Conservation (phyloP, 2,329 filamentous ascomycete genomes). For the Penicillium sp. region DNA sequence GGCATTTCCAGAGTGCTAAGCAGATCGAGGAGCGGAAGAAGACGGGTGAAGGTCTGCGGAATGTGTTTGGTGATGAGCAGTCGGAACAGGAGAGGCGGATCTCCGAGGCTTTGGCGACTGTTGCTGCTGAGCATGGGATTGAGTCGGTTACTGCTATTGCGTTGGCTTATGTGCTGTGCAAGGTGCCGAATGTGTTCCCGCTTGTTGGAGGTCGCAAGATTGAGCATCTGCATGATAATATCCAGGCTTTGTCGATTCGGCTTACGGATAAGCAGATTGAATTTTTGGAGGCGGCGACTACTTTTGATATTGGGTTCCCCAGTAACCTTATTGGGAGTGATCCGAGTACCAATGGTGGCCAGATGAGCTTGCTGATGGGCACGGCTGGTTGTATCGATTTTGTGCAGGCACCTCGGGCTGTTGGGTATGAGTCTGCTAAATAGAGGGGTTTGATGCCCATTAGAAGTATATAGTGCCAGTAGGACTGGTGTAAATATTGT, state of each 20-base stretch:
- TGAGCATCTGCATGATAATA: conserved; percentile 56
- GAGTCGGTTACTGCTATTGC: conserved; percentile 61
- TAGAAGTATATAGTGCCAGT: not conserved
- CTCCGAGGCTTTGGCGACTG: conserved; percentile 58
- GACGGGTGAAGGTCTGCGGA: conserved; percentile 43
- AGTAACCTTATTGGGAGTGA: conserved; percentile 52
- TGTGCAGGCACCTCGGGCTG: conserved; percentile 19
- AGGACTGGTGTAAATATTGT: not conserved
- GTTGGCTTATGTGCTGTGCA: conserved; percentile 71
- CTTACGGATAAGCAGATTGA: conserved; percentile 62
- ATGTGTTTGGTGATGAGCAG: conserved; percentile 29
- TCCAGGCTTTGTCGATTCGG: conserved; percentile 32
- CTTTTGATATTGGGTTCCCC: conserved; percentile 68
- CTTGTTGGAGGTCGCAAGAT: conserved; percentile 69
- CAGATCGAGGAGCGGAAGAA: conserved; percentile 47
- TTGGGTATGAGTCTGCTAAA: conserved; percentile 18
- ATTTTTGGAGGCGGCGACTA: conserved; percentile 61
- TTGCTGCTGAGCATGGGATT: conserved; percentile 57
- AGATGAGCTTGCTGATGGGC: conserved; percentile 3
- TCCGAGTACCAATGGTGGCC: conserved; percentile 25
- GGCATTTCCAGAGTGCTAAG: conserved; percentile 51
- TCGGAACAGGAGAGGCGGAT: conserved; percentile 53
- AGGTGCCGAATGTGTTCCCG: conserved; percentile 70
- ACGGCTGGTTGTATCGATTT: conserved; percentile 18
- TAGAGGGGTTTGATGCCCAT: not conserved